These are phyloP conservation scores for Begonia peltatifolia DNA, from an alignment of 306 rosid species.

Conservation along the genomic window DNA sequence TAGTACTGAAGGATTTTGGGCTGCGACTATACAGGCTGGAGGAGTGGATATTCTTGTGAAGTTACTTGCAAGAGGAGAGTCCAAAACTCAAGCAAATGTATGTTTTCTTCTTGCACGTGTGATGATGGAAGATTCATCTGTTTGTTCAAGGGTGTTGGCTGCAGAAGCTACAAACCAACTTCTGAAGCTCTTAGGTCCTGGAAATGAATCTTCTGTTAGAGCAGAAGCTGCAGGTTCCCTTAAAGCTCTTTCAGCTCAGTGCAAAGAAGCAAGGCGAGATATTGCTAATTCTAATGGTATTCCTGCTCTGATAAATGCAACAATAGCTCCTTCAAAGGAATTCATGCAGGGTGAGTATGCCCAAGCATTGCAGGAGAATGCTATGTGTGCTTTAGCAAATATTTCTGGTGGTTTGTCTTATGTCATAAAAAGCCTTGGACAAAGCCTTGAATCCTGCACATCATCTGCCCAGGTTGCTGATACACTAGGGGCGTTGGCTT, in stretches of 20 bases:
- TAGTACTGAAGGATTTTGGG: constrained; percentile 96
- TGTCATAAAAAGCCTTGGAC: constrained; percentile 94
- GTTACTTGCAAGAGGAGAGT: constrained; percentile 66
- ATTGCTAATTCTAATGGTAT: constrained; percentile 81
- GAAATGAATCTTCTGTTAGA: constrained; percentile 83
- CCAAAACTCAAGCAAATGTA: constrained; percentile 71
- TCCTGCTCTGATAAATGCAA: constrained; percentile 91
- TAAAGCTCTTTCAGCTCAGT: constrained; percentile 80
- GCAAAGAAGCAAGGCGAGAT: constrained; percentile 93
- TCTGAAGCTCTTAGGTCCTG: constrained; percentile 81
- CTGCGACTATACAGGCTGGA: constrained; percentile 74
- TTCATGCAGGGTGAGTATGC: constrained; percentile 98
- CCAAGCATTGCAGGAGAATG: constrained; percentile 96
- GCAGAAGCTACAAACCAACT: constrained; percentile 83
- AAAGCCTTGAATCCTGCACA: constrained; percentile 95
- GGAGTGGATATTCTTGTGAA: constrained; percentile 79
- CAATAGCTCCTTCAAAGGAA: constrained; percentile 99
- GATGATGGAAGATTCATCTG: constrained; percentile 90
- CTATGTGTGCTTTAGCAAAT: constrained; percentile 98
- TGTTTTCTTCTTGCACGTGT: constrained; percentile 82
- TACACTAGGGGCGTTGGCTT: constrained; percentile 94
- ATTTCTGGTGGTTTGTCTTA: constrained; percentile 95
- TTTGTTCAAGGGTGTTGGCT: constrained; percentile 67
- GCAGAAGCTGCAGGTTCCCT: constrained; percentile 99
- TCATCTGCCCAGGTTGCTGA: constrained; percentile 82